Base-by-base conservation (phyloP, 345 rosid species). In the Kernera saxatilis region DNA sequence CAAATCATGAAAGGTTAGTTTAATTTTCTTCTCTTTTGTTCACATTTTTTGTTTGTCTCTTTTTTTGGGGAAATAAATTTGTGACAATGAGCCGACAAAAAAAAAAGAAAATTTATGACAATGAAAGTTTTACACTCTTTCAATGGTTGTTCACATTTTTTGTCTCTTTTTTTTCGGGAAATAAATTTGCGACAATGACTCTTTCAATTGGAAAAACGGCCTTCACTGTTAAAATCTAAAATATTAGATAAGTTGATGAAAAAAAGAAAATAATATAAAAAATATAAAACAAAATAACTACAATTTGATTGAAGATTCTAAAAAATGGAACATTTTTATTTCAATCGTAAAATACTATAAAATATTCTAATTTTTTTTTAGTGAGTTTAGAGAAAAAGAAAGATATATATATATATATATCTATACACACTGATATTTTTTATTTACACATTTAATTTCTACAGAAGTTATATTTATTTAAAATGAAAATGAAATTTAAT, bases 1-100 rank as follows among this genome's bases (percentile, higher is more conserved):
- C 98, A 93, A 40, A 87, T 93, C 48, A 93, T 93, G 97, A 91
- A 91, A 87, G 97, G 97, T 88, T 30, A 44, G 71, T 71, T 71
- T 49, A 2, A 2, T 19, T 10, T n/a, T 22, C 3, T 8, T 6
- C 7, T 8, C 6, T 59, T 44, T 30, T 43, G 17, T 19, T 13
- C 44, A 56, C 23, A 56, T 58, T 30, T 51, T 45, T 9, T n/a
- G n/a, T n/a, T 44, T 43, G 48, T 18, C 5, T n/a, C 15, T n/a
- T 5, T 56, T 17, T 44, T n/a, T 32, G 17, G 8, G n/a, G 9
- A 49, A 49, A 49, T 56, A 37, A 46, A 14, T 64, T 32, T 46
- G 41, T 21, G 39, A 32, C 18, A 41, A 15, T 25, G 15, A 41
- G n/a, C n/a, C n/a, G n/a, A n/a, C n/a, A n/a, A n/a, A n/a, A n/a